Evolutionary conservation across 2,329 filamentous ascomycete genomes (phyloP).

Genomic region (Aspergillus persii): DNA sequence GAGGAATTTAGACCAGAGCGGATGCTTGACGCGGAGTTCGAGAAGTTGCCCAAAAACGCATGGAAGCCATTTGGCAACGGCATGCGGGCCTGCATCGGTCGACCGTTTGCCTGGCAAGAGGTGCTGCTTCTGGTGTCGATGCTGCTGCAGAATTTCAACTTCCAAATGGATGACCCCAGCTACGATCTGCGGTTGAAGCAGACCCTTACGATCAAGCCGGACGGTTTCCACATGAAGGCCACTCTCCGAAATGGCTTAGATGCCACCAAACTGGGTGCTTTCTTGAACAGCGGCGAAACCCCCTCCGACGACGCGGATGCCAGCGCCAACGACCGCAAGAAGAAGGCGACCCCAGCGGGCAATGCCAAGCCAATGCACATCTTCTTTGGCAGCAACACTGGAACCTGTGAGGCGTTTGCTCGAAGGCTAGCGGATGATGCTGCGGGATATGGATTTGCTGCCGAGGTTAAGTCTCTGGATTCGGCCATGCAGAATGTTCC

Average conservation of each 20-base stretch:
- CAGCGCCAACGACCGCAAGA: conserved; percentile 21
- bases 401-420: conserved; percentile 70
- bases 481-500: conserved; percentile 60
- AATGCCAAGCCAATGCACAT: conserved; percentile 57
- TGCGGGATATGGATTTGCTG: conserved; percentile 57
- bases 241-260: conserved; percentile 52
- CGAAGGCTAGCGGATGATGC: conserved; percentile 62
- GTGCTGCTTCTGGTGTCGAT: conserved; percentile 60
- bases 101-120: conserved; percentile 75
- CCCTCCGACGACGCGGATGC: conserved; percentile 8
- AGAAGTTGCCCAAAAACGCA: conserved; percentile 59
- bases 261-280: conserved; percentile 41
- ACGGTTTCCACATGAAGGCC: conserved; percentile 62
- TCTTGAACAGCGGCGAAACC: conserved; percentile 25
- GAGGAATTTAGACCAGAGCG: conserved; percentile 67
- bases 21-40: conserved; percentile 69
- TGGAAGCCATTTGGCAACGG: conserved; percentile 78
- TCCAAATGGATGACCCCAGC: conserved; percentile 59
- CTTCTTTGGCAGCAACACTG: conserved; percentile 71
- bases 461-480: conserved; percentile 59
- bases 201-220: conserved; percentile 43
- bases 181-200: conserved; percentile 40
- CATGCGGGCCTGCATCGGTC: conserved; percentile 67
- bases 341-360: conserved; percentile 9
- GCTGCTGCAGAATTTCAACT: conserved; percentile 69